These are phyloP conservation scores for Syzygium syzygioides DNA, from an alignment of 441 rosid genomes.

Conservation along the genomic window DNA sequence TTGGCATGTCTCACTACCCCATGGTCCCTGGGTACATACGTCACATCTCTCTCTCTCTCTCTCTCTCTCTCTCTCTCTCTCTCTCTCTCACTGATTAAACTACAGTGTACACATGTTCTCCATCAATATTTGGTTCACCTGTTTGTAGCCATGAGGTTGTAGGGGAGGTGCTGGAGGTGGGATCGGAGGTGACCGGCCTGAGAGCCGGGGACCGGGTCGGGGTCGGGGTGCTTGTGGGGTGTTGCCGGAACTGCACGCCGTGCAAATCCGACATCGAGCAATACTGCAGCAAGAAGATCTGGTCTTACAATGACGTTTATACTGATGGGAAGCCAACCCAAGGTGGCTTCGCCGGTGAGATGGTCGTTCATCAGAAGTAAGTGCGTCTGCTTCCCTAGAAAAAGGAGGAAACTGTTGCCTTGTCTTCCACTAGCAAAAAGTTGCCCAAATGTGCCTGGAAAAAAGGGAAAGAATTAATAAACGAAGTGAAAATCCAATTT, in stretches of 20 bases:
- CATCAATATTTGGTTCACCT: background rate
- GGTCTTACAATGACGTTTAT: conserved; percentile 21
- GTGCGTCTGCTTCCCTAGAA: background rate
- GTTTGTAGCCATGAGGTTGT: conserved; percentile 41
- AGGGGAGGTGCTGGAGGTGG: conserved; percentile 37
- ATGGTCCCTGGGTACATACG: conserved; percentile 34
- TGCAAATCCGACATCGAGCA: conserved; percentile 37
- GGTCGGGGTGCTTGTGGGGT: conserved; percentile 30
- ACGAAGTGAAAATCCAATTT: background rate
- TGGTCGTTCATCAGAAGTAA: conserved; percentile 42
- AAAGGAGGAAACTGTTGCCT: background rate
- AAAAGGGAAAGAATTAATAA: background rate
- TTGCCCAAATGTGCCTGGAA: background rate
- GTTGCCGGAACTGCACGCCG: conserved; percentile 31
- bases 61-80: background rate
- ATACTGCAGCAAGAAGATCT: conserved; percentile 25
- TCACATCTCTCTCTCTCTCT: background rate
- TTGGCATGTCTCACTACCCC: conserved; percentile 24
- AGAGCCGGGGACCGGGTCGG: conserved; percentile 34
- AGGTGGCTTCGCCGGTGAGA: conserved; percentile 35
- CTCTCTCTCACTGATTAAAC: background rate
- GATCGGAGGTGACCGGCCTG: conserved; percentile 26
- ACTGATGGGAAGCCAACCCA: conserved; percentile 37
- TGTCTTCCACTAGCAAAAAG: background rate
- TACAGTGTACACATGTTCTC: background rate